Conservation (phyloP, 1,139 yeast genomes). For the Pneumocystis wakefieldiae region DNA sequence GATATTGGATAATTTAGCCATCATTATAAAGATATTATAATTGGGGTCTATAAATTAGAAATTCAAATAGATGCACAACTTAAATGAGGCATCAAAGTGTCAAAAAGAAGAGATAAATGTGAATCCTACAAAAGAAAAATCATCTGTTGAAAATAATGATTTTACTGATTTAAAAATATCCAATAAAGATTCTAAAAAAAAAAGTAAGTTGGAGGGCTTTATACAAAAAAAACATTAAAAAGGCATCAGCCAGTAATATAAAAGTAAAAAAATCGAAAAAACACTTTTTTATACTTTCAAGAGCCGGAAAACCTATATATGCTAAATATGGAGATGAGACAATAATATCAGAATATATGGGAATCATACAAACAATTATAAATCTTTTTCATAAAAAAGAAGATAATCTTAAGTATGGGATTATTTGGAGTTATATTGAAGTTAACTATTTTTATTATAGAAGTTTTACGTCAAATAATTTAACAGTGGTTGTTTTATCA, state of each 20-base stretch:
- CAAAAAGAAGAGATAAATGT: background rate
- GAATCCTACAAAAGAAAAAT: background rate
- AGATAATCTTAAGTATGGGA: conserved; percentile 15
- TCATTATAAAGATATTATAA: background rate
- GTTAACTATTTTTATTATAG: background rate
- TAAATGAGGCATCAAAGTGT: background rate
- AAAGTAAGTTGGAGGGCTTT: background rate
- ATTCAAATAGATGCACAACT: background rate
- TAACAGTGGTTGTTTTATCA: conserved; percentile 46
- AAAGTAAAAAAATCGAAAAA: conserved; percentile 23
- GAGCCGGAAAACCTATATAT: conserved; percentile 88
- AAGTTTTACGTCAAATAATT: conserved; percentile 28
- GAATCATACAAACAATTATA: conserved; percentile 33
- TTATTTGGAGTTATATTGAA: conserved; percentile 9
- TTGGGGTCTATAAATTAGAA: background rate
- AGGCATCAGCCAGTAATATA: background rate
- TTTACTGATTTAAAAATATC: background rate
- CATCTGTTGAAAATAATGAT: background rate
- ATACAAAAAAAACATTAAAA: background rate
- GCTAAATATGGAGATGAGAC: conserved; percentile 66
- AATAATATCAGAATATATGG: conserved; percentile 57
- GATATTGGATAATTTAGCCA: too few relatives aligned
- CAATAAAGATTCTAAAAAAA: background rate
- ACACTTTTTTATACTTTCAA: conserved; percentile 69
- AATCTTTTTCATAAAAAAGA: conserved; percentile 24